These are phyloP conservation scores for Gyrodon lividus DNA, from an alignment of 768 basidiomycete species.

Conservation along the genomic window DNA sequence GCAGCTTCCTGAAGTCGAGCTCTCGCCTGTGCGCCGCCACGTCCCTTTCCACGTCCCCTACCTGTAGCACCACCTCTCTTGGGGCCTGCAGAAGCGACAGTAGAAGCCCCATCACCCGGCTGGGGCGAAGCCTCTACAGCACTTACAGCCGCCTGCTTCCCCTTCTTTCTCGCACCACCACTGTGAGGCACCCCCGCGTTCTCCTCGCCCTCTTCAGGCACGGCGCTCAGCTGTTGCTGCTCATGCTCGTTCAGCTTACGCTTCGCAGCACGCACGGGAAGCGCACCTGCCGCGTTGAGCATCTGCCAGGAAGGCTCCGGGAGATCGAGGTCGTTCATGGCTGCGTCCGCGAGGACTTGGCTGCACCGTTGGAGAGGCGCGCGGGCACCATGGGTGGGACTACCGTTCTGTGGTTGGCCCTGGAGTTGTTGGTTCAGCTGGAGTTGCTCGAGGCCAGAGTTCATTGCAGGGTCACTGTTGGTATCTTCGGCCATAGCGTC, in stretches of 20 bases:
- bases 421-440: conserved; percentile 27
- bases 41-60: conserved; percentile 19
- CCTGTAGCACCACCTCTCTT: conserved; percentile 13
- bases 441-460: conserved; percentile 32
- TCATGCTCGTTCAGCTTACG: conserved; percentile 35
- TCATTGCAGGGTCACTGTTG: conserved; percentile 28
- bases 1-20: conserved; percentile 26
- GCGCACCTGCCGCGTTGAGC: conserved; percentile 34
- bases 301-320: conserved; percentile 59
- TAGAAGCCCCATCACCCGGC: conserved; percentile 7
- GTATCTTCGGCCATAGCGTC: conserved; percentile 11
- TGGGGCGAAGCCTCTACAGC: conserved; percentile 18
- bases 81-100: not conserved
- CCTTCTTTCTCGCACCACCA: conserved; percentile 24
- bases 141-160: conserved; percentile 12
- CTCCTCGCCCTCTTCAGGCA: conserved; percentile 18
- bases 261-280: conserved; percentile 32
- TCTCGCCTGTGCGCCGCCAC: conserved; percentile 14
- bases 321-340: conserved; percentile 39
- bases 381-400: conserved; percentile 8
- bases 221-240: conserved; percentile 27
- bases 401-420: conserved; percentile 6
- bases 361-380: conserved; percentile 46
- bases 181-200: not conserved
- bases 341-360: conserved; percentile 46